Base-by-base conservation (phyloP, 2,329 filamentous ascomycete genomes). In the Stagonosporopsis cucurbitacearum region DNA sequence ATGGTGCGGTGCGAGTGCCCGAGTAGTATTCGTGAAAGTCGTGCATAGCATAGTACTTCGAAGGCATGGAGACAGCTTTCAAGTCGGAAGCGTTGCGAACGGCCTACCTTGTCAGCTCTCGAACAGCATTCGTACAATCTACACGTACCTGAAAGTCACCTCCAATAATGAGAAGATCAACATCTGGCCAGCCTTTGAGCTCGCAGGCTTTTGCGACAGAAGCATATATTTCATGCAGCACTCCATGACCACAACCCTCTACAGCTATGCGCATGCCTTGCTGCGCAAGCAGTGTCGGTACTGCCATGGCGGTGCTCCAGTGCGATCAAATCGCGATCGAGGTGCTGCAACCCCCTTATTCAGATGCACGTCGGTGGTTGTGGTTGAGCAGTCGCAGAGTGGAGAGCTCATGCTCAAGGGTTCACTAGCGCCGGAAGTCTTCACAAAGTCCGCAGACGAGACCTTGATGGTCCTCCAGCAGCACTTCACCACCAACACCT, bases 1-100 rank as follows among this genome's bases (percentile, higher is more conserved):
- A 96, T 0, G 95, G 95, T 0, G 95, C 95, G 39, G 75, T 84
- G 51, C 86, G 85, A 17, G 79, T 75, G 42, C 95, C 95, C 48
- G 88, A 89, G 76, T 99, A 99, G 80, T 98, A 99, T 60, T 92
- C 87, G 68, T 94, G 91, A 67, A 98, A 99, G 74, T 99, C 95
- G 32, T 91, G 92, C 68, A 99, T 87, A 39, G 85, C 81, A 60
- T 91, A 91, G 77, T 92, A 99, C 75, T 96, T 98, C 57, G 83
- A 78, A 0, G 95, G 94, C 67, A 96, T 92, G 4, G 92, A 90
- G 84, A 98, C 96, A 74, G 92, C 88, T 58, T 88, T 89, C 61
- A 98, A 82, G 74, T 99, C 95, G 61, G 88, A 84, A 9, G 91
- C 87, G 80, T 98, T 98, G 66, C 95, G 91, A 33, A 93, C 87